Conservation (phyloP, 2,329 filamentous ascomycete species). For the Aspergillus sojae region DNA sequence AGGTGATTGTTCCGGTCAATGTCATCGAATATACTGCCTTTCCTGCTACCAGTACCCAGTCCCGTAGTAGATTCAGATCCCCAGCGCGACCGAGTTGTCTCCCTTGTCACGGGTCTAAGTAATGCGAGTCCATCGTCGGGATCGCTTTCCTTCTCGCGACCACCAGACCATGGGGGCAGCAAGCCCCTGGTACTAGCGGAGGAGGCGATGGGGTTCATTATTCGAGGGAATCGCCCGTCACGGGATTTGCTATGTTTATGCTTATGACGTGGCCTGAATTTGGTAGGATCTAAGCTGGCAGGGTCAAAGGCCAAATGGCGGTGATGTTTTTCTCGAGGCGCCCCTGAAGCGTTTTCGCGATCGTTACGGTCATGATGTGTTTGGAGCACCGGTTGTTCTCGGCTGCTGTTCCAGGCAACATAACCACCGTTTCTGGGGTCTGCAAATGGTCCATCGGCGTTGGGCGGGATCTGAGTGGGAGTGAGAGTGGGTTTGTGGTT, state of each 20-base stretch:
- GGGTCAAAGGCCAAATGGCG: conserved; percentile 24
- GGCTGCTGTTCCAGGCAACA: not conserved
- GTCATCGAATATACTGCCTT: conserved; percentile 31
- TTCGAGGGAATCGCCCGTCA: conserved; percentile 33
- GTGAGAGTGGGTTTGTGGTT: conserved; percentile 16
- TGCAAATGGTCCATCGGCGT: conserved; percentile 20
- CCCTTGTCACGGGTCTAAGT: conserved; percentile 33
- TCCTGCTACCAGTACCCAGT: conserved; percentile 28
- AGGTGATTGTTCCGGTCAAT: conserved; percentile 30
- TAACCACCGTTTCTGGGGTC: conserved; percentile 15
- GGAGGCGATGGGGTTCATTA: conserved; percentile 36
- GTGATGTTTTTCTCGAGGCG: conserved; percentile 18
- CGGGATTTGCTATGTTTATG: conserved; percentile 36
- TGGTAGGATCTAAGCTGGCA: conserved; percentile 16
- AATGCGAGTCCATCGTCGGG: conserved; percentile 33
- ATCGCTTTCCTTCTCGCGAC: conserved; percentile 35
- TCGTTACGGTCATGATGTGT: conserved; percentile 13
- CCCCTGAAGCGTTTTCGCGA: conserved; percentile 4
- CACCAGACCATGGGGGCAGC: conserved; percentile 33
- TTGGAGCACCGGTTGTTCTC: conserved; percentile 13
- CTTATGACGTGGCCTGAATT: conserved; percentile 22
- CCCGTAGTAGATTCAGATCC: conserved; percentile 36
- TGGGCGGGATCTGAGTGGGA: conserved; percentile 12
- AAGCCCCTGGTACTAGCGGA: conserved; percentile 34
- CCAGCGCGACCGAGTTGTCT: conserved; percentile 36